Conservation (phyloP, 2,329 filamentous ascomycete species). For the Bisporella sp. region DNA sequence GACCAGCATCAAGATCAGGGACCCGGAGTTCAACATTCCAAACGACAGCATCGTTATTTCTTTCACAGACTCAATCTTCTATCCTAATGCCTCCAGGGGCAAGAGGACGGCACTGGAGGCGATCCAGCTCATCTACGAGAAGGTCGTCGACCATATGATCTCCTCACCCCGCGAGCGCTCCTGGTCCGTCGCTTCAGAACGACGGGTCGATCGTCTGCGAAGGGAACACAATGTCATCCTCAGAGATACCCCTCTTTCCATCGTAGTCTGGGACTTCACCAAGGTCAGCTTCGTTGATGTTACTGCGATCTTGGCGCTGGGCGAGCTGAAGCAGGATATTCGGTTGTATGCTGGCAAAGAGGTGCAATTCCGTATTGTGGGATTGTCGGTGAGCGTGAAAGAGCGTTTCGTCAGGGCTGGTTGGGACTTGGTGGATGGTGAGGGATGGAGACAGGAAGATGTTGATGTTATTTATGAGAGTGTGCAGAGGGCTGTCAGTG, state of each 20-base stretch:
- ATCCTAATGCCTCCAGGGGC: slow-evolving; percentile 8
- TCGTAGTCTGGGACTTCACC: slow-evolving; percentile 14
- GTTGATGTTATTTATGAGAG: neutral
- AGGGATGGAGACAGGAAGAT: neutral
- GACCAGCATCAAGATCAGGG: neutral
- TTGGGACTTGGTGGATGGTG: neutral
- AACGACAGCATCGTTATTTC: slow-evolving; percentile 3
- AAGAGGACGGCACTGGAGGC: slow-evolving; percentile 1
- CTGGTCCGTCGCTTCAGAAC: slow-evolving; percentile 5
- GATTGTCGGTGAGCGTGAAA: slow-evolving; percentile 8
- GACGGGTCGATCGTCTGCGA: slow-evolving; percentile 1
- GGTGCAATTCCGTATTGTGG: slow-evolving; percentile 16
- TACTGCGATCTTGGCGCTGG: slow-evolving; percentile 8
- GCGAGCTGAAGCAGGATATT: slow-evolving; percentile 10
- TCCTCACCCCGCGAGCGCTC: neutral
- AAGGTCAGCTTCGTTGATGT: slow-evolving; percentile 14
- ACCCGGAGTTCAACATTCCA: slow-evolving; percentile 1
- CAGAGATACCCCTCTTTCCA: slow-evolving; percentile 5
- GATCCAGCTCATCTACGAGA: slow-evolving; percentile 3
- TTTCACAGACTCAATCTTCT: slow-evolving; percentile 10
- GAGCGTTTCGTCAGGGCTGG: slow-evolving; percentile 8
- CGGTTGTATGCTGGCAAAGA: slow-evolving; percentile 8
- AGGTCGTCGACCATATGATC: neutral
- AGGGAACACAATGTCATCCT: slow-evolving; percentile 3
- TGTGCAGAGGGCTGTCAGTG: neutral